Conservation (phyloP, 805 yeast species). For the Zygoascus flipseniorum region DNA sequence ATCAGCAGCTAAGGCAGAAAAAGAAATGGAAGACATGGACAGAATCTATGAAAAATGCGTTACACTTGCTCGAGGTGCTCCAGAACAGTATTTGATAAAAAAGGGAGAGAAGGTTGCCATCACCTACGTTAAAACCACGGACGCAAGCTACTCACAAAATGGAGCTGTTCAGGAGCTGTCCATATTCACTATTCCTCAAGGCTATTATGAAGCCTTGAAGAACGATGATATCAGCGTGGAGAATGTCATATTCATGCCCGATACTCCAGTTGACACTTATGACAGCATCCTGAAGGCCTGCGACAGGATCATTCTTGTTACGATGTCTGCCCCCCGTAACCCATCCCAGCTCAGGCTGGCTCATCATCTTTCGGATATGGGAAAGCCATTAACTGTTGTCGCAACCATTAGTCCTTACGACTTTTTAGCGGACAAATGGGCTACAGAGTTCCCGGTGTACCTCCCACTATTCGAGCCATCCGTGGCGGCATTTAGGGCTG, state of each 20-base stretch:
- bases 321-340: conserved; percentile 47
- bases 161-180: background rate
- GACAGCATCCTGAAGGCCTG: conserved; percentile 41
- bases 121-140: conserved; percentile 16
- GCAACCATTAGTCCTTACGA: conserved; percentile 55
- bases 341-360: conserved; percentile 52
- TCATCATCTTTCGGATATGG: conserved; percentile 40
- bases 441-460: background rate
- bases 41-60: conserved; percentile 40
- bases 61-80: conserved; percentile 35
- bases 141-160: background rate
- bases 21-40: background rate
- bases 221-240: conserved; percentile 36
- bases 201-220: conserved; percentile 32
- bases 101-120: conserved; percentile 13
- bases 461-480: background rate
- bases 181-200: conserved; percentile 25
- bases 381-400: conserved; percentile 43
- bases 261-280: conserved; percentile 41
- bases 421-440: conserved; percentile 35
- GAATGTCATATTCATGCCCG: conserved; percentile 43
- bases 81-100: conserved; percentile 36
- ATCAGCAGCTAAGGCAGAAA: conserved; percentile 2
- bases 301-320: conserved; percentile 32
- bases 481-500: background rate